Evolutionary conservation across 345 rosid genomes (phyloP).

Genomic region (Hibiscus tridactylites): DNA sequence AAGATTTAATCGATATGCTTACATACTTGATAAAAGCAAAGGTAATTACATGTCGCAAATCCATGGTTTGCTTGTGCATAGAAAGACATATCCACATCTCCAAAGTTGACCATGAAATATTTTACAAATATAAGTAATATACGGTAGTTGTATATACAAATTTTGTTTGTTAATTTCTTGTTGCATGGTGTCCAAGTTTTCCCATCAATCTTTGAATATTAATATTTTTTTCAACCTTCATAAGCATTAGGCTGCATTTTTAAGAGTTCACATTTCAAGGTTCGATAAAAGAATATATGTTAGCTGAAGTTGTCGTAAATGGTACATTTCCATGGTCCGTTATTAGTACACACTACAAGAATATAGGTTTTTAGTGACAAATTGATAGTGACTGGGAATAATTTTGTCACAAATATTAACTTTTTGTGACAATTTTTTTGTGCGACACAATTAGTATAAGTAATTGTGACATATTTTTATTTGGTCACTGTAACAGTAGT

Average conservation of each 20-base stretch:
- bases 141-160: constrained; percentile 12
- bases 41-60: constrained; percentile 32
- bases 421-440: too few species aligned
- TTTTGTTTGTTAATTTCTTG: constrained; percentile 43
- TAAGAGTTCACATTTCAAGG: constrained; percentile 6
- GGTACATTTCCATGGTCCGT: not conserved
- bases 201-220: constrained; percentile 52
- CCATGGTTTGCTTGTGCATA: constrained; percentile 30
- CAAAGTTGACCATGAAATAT: constrained; percentile 28
- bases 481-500: too few species aligned
- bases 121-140: not conserved
- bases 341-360: too few species aligned
- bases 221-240: not conserved
- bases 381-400: too few species aligned
- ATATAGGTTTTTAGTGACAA: too few species aligned
- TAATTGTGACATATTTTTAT: too few species aligned
- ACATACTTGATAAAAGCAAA: constrained; percentile 5
- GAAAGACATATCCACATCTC: constrained; percentile 16
- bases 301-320: not conserved
- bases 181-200: constrained; percentile 27
- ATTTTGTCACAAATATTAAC: too few species aligned
- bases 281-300: not conserved
- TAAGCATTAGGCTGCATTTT: not conserved
- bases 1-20: constrained; percentile 1
- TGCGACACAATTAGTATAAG: too few species aligned